Evolutionary conservation across 2,329 filamentous ascomycete genomes (phyloP).

Genomic region (Albophoma yamanashiensis): DNA sequence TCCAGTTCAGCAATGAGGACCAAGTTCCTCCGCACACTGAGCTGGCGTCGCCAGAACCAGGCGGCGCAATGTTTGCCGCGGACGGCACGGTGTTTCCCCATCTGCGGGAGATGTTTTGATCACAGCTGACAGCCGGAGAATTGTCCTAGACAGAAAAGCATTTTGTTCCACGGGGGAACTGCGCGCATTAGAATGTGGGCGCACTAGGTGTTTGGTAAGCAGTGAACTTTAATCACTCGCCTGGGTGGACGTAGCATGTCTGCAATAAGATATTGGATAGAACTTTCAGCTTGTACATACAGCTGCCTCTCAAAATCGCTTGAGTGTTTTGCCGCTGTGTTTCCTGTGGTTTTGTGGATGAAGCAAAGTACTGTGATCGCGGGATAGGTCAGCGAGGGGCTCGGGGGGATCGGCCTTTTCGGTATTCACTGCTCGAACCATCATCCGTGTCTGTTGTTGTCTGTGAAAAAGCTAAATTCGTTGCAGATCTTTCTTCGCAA

Average conservation of each 20-base stretch:
- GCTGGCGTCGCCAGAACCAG: slow-evolving; percentile 11
- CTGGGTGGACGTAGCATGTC: background rate
- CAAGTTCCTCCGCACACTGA: slow-evolving; percentile 13
- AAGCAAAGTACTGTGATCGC: background rate
- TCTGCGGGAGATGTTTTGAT: slow-evolving; percentile 25
- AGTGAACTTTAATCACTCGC: background rate
- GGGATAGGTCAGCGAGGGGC: background rate
- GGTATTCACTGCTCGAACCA: background rate
- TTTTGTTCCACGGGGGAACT: background rate
- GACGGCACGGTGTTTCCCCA: slow-evolving; percentile 25
- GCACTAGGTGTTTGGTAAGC: background rate
- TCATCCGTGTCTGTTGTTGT: background rate
- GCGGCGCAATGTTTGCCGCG: slow-evolving; percentile 11
- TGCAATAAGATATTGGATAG: background rate
- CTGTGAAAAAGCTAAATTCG: background rate
- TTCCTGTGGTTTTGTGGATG: background rate
- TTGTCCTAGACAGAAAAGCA: background rate
- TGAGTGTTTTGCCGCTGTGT: no score
- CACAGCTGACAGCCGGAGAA: background rate
- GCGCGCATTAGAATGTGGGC: background rate
- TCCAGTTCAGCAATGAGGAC: slow-evolving; percentile 16
- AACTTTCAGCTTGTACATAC: background rate
- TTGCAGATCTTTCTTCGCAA: background rate
- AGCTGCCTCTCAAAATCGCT: no score
- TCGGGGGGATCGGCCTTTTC: background rate